A percentile compares a stretch with the other conserved stretches of the same genome.
phyloP scores from a whole-genome alignment of 1,284 basidiomycete species.

The Ceratobasidium sp. region DNA sequence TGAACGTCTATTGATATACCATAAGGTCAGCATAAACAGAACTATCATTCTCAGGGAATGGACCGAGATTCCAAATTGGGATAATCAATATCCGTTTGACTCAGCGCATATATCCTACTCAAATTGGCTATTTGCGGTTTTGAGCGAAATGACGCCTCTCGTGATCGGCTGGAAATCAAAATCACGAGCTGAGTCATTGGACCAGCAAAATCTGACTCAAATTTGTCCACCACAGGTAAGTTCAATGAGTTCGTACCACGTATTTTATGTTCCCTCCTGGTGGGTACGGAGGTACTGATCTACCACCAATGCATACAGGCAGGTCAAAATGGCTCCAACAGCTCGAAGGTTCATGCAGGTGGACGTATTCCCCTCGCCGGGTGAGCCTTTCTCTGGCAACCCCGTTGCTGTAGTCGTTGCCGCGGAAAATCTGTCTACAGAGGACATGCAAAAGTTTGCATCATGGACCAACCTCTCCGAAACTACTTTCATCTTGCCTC shows the following conservation, averaged over 20 bases:
- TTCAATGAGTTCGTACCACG: not conserved
- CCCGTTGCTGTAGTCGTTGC: slow-evolving; percentile 18
- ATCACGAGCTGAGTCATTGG: not conserved
- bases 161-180: not conserved
- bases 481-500: slow-evolving; percentile 26
- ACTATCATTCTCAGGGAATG: too few species aligned
- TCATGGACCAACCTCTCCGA: slow-evolving; percentile 35
- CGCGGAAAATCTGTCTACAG: slow-evolving; percentile 9
- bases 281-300: not conserved
- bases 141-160: not conserved
- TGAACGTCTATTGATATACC: too few species aligned
- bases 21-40: too few species aligned
- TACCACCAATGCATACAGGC: not conserved
- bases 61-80: not conserved
- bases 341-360: slow-evolving; percentile 33
- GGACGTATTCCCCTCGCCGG: slow-evolving; percentile 18
- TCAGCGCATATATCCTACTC: not conserved
- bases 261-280: too few species aligned
- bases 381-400: slow-evolving; percentile 13
- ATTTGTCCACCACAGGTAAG: slow-evolving; percentile 16
- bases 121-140: not conserved
- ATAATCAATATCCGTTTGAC: not conserved
- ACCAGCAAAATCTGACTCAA: not conserved
- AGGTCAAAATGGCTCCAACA: not conserved
- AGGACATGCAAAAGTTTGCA: slow-evolving; percentile 31